Percentiles rank a stretch among this genome's conserved stretches.
Evolutionary conservation across 257 asterid species (phyloP).

Genomic region (Haberlea rhodopensis): DNA sequence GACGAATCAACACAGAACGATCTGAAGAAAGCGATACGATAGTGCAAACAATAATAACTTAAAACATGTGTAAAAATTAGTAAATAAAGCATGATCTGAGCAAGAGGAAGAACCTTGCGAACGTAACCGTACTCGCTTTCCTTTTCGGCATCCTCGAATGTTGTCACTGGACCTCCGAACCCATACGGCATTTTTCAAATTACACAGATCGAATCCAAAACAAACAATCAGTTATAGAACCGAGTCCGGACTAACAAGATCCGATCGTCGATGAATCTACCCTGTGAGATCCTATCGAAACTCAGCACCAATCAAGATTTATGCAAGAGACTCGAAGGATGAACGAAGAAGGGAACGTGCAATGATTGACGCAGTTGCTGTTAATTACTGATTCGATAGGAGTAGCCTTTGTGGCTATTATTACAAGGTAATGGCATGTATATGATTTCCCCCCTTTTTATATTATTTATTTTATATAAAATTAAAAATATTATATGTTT

Average conservation of each 20-base stretch:
- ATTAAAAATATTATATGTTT: no score
- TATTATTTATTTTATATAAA: no score
- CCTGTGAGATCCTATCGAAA: not conserved
- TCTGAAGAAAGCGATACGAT: no score
- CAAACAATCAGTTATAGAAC: not conserved
- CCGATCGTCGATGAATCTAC: not conserved
- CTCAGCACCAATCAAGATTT: not conserved
- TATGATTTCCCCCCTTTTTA: no score
- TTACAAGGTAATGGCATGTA: no score
- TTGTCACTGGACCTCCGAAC: slow-evolving; percentile 75
- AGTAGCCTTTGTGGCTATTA: no score
- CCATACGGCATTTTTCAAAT: slow-evolving; percentile 54
- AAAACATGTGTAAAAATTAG: not conserved
- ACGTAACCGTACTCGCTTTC: slow-evolving; percentile 99
- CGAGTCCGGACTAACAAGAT: not conserved
- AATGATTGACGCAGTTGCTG: not conserved
- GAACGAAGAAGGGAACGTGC: not conserved
- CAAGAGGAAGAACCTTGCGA: slow-evolving; percentile 60
- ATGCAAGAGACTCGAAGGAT: not conserved
- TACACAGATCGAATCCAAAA: not conserved
- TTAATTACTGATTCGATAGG: not conserved
- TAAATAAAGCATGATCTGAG: slow-evolving; percentile 1
- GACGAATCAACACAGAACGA: no score
- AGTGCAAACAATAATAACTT: not conserved
- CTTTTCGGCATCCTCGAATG: slow-evolving; percentile 98